phyloP scores from a whole-genome alignment of 2,329 filamentous ascomycete species.

The Colletotrichum horii region DNA sequence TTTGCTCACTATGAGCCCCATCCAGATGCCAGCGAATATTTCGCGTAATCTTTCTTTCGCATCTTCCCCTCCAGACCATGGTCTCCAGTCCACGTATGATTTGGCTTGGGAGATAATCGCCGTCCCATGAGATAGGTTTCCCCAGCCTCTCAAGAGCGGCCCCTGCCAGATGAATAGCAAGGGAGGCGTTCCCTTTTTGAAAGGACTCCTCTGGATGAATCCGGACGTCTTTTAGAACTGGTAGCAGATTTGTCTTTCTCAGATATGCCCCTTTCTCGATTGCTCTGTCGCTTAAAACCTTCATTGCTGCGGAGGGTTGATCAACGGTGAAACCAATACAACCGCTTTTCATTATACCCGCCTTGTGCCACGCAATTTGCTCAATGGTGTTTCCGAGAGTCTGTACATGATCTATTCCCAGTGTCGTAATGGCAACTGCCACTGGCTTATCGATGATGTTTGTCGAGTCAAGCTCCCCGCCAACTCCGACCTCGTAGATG shows the following conservation, averaged over 20 bases:
- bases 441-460: neutral
- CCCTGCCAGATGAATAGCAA: neutral
- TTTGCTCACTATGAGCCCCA: neutral
- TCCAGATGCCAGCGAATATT: neutral
- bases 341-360: neutral
- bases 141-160: neutral
- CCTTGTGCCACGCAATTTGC: neutral
- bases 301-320: neutral
- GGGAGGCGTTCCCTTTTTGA: neutral
- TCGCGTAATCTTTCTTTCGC: neutral
- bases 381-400: neutral
- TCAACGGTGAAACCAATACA: neutral
- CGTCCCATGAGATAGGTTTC: neutral
- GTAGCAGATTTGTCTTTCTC: neutral
- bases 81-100: neutral
- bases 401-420: neutral
- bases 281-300: neutral
- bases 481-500: neutral
- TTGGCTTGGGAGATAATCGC: neutral
- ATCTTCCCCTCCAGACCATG: neutral
- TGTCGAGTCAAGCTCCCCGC: neutral
- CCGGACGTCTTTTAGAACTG: neutral
- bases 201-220: neutral
- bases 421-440: neutral
- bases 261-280: neutral